phyloP scores from a whole-genome alignment of 2,329 filamentous ascomycete species.

The Fusarium sp. region DNA sequence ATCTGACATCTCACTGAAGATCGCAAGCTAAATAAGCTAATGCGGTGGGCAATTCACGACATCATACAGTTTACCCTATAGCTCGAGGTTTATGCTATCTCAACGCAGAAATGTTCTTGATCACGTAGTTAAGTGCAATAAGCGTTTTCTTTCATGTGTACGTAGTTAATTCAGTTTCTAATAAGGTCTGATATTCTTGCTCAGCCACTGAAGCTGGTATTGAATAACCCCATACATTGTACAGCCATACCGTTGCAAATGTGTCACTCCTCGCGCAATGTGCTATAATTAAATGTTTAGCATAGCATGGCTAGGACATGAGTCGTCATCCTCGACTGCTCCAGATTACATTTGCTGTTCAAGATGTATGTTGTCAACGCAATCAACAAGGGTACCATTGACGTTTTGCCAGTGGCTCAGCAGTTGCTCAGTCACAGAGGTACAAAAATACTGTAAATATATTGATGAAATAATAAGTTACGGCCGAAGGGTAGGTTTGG shows the following conservation, averaged over 20 bases:
- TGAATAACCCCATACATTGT: not conserved
- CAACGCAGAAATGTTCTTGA: not conserved
- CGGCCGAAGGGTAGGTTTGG: not conserved
- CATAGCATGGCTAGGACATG: not conserved
- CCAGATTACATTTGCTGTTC: not conserved
- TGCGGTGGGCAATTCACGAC: not conserved
- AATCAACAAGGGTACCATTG: constrained; percentile 26
- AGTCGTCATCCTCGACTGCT: not conserved
- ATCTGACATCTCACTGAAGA: constrained; percentile 6
- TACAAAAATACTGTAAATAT: not conserved
- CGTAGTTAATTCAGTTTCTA: not conserved
- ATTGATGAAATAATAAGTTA: constrained; percentile 5
- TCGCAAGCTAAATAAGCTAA: not conserved
- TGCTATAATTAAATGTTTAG: not conserved
- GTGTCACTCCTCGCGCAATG: not conserved
- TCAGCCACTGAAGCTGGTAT: not conserved
- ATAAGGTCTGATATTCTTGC: not conserved
- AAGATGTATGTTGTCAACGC: constrained; percentile 6
- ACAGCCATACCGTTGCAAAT: not conserved
- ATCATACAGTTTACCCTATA: constrained; percentile 4
- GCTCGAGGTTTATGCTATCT: not conserved
- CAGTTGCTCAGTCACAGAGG: not conserved
- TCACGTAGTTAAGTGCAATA: too few relatives aligned
- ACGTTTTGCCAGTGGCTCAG: constrained; percentile 40
- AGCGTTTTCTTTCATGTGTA: not conserved